These are phyloP conservation scores for Daldinia concentrica DNA, from an alignment of 495 filamentous ascomycete genomes.

Conservation along the genomic window DNA sequence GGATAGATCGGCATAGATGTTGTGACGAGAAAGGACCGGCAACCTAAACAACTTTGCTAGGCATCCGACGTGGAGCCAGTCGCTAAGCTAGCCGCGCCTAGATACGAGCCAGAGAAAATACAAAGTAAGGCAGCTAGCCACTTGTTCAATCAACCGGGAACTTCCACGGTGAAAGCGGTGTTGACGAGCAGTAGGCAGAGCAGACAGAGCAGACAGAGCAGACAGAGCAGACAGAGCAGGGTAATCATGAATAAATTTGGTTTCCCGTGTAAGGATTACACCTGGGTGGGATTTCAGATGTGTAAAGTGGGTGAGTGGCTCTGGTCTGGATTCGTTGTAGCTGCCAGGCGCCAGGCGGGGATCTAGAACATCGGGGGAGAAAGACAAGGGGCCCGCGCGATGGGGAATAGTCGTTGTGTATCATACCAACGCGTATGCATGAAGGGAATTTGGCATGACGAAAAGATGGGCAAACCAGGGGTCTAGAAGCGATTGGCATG, in stretches of 20 bases:
- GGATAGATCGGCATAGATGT: conserved; percentile 11
- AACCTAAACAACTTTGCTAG: conserved; percentile 28
- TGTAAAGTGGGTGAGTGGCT: conserved; percentile 24
- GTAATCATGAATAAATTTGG: conserved; percentile 20
- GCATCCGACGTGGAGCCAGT: conserved; percentile 16
- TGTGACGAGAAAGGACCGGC: conserved; percentile 7
- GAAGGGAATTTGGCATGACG: conserved; percentile 36
- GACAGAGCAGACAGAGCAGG: conserved; percentile 4
- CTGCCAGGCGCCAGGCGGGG: conserved; percentile 25
- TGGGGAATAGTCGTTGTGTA: conserved; percentile 22
- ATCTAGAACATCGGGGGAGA: conserved; percentile 31
- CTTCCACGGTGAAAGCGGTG: conserved; percentile 24
- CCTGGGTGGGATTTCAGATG: conserved; percentile 22
- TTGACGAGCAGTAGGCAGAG: conserved; percentile 7
- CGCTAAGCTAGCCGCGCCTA: conserved; percentile 9
- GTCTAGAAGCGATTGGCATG: conserved; percentile 32
- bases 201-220: too few species aligned
- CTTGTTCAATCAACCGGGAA: conserved; percentile 14
- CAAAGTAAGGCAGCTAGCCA: conserved; percentile 8
- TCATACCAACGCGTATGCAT: conserved; percentile 28
- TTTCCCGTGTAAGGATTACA: conserved; percentile 24
- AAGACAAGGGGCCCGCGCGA: conserved; percentile 23
- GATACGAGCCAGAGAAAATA: conserved; percentile 15
- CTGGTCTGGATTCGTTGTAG: conserved; percentile 22
- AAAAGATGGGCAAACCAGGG: conserved; percentile 31